Conservation (phyloP, 306 rosid species). For the Cucumis melo region DNA sequence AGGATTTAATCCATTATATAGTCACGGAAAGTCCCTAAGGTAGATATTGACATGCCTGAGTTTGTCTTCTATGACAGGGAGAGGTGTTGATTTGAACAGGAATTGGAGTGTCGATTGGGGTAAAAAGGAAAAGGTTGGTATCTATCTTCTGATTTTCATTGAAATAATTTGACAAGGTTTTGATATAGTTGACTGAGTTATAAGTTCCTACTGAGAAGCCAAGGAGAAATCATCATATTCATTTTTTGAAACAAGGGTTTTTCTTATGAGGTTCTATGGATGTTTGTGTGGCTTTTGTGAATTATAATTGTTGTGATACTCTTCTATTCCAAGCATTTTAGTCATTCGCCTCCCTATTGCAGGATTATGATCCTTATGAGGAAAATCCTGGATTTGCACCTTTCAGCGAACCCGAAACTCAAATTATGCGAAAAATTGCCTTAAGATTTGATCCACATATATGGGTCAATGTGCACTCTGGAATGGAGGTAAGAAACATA, state of each 20-base stretch:
- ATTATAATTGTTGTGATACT: neutral
- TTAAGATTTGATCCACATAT: conserved; percentile 82
- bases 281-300: neutral
- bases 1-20: conserved; percentile 5
- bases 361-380: conserved; percentile 98
- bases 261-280: neutral
- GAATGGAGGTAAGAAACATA: conserved; percentile 65
- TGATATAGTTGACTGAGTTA: neutral
- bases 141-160: neutral
- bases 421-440: conserved; percentile 82
- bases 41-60: conserved; percentile 16
- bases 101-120: conserved; percentile 99
- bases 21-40: conserved; percentile 6
- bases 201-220: neutral
- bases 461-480: conserved; percentile 96
- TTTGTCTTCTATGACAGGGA: conserved; percentile 45
- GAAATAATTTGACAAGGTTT: neutral
- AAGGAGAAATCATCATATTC: neutral
- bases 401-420: conserved; percentile 97
- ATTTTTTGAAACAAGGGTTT: neutral
- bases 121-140: conserved; percentile 81
- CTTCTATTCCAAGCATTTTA: conserved; percentile 1
- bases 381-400: conserved; percentile 91
- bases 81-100: conserved; percentile 98
- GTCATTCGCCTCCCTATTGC: conserved; percentile 13